Conservation (phyloP, 1,284 basidiomycete species). For the Schizopora paradoxa region DNA sequence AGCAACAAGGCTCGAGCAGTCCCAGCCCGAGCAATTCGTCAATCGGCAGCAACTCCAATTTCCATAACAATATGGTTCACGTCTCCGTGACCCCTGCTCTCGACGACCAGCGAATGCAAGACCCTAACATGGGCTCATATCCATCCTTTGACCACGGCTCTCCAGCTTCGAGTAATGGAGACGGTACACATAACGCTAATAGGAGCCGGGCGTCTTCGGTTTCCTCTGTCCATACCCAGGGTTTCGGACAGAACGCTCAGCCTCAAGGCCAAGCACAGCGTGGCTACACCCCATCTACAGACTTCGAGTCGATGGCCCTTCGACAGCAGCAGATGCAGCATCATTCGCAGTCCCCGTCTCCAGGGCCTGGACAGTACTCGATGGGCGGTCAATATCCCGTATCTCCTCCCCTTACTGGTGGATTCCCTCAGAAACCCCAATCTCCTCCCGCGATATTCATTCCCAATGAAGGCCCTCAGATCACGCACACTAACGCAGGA, state of each 20-base stretch:
- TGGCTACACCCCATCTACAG: too few relatives aligned
- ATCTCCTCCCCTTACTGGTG: slow-evolving; percentile 44
- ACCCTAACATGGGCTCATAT: slow-evolving; percentile 5
- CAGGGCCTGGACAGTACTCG: slow-evolving; percentile 47
- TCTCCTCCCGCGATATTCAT: slow-evolving; percentile 68
- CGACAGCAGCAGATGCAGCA: not conserved
- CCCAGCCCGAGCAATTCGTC: slow-evolving; percentile 16
- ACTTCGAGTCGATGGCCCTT: slow-evolving; percentile 11
- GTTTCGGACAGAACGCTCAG: slow-evolving; percentile 32
- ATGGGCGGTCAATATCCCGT: slow-evolving; percentile 58
- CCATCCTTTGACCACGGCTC: slow-evolving; percentile 50
- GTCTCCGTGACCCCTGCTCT: slow-evolving; percentile 37
- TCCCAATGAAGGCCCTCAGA: slow-evolving; percentile 37
- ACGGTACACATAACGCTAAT: slow-evolving; percentile 36
- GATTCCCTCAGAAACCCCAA: slow-evolving; percentile 58
- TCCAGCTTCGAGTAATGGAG: slow-evolving; percentile 52
- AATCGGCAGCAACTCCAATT: slow-evolving; percentile 21
- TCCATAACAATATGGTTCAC: slow-evolving; percentile 27
- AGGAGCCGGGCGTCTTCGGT: slow-evolving; percentile 59
- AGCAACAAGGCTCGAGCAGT: slow-evolving; percentile 12
- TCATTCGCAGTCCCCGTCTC: not conserved
- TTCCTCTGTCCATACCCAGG: slow-evolving; percentile 51
- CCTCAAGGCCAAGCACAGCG: slow-evolving; percentile 51
- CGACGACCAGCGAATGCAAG: slow-evolving; percentile 36
- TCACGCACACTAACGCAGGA: slow-evolving; percentile 11